Percentiles rank a stretch among this genome's conserved stretches.
phyloP scores from a whole-genome alignment of 2,329 filamentous ascomycete species.

The Fusarium sp. region DNA sequence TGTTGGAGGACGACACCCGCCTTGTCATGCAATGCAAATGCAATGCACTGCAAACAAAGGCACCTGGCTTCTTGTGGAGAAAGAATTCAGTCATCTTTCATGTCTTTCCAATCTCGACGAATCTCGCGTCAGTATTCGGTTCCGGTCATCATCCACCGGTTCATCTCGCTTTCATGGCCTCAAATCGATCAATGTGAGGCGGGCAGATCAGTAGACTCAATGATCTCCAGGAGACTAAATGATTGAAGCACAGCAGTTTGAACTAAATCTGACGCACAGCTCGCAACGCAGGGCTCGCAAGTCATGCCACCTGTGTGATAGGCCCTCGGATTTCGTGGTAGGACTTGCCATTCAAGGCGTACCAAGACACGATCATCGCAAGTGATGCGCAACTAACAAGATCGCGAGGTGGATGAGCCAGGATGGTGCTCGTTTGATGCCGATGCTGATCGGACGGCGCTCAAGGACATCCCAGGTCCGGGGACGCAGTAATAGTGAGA shows the following conservation, averaged over 20 bases:
- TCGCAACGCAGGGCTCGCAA: slow-evolving; percentile 42
- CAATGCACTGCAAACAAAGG: slow-evolving; percentile 28
- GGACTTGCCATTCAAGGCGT: slow-evolving; percentile 1
- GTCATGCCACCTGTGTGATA: slow-evolving; percentile 40
- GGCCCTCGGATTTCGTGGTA: neutral
- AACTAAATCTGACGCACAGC: slow-evolving; percentile 35
- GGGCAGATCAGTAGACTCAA: slow-evolving; percentile 16
- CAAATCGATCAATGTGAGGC: slow-evolving; percentile 34
- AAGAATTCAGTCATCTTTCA: slow-evolving; percentile 17
- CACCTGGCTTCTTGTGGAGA: slow-evolving; percentile 23
- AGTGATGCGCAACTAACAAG: slow-evolving; percentile 17
- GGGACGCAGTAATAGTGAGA: slow-evolving; percentile 24
- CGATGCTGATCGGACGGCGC: slow-evolving; percentile 27
- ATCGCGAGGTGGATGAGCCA: slow-evolving; percentile 17
- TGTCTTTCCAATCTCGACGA: slow-evolving; percentile 29
- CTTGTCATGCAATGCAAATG: slow-evolving; percentile 37
- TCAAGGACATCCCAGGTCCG: slow-evolving; percentile 17
- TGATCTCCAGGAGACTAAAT: slow-evolving; percentile 17
- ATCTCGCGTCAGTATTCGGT: slow-evolving; percentile 27
- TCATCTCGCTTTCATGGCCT: slow-evolving; percentile 27
- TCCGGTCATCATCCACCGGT: slow-evolving; percentile 20
- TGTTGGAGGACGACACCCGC: slow-evolving; percentile 28
- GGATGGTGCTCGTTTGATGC: slow-evolving; percentile 17
- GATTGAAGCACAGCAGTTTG: slow-evolving; percentile 30
- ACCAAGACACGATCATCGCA: slow-evolving; percentile 13